Percentiles rank a stretch among this genome's conserved stretches.
Conservation (phyloP, 345 rosid species). For the Salix dunnii region DNA sequence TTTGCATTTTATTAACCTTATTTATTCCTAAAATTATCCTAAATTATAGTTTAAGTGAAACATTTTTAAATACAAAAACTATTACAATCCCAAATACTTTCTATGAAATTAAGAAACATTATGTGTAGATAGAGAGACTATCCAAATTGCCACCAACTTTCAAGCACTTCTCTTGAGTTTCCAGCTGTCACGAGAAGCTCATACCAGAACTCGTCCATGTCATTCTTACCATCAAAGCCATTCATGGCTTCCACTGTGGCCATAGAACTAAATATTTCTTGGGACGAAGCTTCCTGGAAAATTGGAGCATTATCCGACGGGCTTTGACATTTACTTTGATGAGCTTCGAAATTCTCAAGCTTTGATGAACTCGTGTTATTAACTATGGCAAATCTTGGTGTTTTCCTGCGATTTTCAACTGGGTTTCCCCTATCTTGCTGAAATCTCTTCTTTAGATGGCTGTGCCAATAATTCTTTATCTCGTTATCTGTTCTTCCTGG, state of each 20-base stretch:
- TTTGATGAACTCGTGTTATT: not conserved
- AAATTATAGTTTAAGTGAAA: too few species aligned
- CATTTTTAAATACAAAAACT: too few species aligned
- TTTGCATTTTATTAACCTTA: too few species aligned
- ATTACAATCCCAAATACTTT: too few species aligned
- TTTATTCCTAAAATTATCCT: too few species aligned
- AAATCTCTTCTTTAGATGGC: constrained; percentile 30
- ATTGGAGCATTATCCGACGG: not conserved
- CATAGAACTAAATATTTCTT: not conserved
- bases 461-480: constrained; percentile 36
- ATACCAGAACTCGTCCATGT: constrained; percentile 18
- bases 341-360: not conserved
- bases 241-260: not conserved
- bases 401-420: not conserved
- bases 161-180: constrained; percentile 10
- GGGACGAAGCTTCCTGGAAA: not conserved
- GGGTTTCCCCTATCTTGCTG: not conserved
- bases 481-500: constrained; percentile 39
- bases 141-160: not conserved
- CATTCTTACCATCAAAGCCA: not conserved
- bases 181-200: constrained; percentile 16
- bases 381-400: not conserved
- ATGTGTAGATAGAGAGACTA: too few species aligned
- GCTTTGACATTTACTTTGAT: not conserved
- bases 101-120: too few species aligned